These are phyloP conservation scores for Hyaloperonospora arabidopsidis DNA, from an alignment of 352 stramenopile genomes.

Conservation along the genomic window DNA sequence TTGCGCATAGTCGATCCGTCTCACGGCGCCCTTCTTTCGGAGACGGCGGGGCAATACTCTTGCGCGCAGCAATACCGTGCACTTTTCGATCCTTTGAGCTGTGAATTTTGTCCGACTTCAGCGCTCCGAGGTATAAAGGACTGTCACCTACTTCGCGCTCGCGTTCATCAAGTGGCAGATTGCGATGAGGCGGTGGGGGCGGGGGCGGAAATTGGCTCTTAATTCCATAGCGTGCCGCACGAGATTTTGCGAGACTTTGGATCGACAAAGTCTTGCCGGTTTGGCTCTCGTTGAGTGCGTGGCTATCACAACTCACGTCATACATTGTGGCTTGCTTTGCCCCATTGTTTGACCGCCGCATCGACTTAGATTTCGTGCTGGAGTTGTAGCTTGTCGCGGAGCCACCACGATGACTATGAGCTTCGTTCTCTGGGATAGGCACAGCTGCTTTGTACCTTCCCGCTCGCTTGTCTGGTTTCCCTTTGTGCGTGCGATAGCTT, in stretches of 20 bases:
- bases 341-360: conserved; percentile 4
- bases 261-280: conserved; percentile 36
- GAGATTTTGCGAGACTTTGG: conserved; percentile 27
- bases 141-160: conserved; percentile 20
- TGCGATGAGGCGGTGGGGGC: conserved; percentile 22
- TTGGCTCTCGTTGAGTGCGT: conserved; percentile 13
- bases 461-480: conserved; percentile 37
- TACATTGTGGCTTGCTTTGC: conserved; percentile 13
- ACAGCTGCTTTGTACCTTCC: conserved; percentile 30
- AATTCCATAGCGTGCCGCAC: conserved; percentile 22
- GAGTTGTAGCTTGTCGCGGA: conserved; percentile 11
- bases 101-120: conserved; percentile 20
- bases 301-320: conserved; percentile 10
- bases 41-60: conserved; percentile 22
- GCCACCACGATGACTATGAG: conserved; percentile 12
- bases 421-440: conserved; percentile 28
- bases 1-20: conserved; percentile 2
- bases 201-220: conserved; percentile 24
- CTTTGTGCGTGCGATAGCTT: conserved; percentile 16
- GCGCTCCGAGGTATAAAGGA: conserved; percentile 15
- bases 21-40: conserved; percentile 14
- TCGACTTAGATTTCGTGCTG: conserved; percentile 8
- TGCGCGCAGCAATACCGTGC: conserved; percentile 19
- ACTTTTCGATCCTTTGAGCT: conserved; percentile 14
- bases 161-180: conserved; percentile 18